Evolutionary conservation across 495 filamentous ascomycete species (phyloP).

Genomic region (Cetradonia linearis): DNA sequence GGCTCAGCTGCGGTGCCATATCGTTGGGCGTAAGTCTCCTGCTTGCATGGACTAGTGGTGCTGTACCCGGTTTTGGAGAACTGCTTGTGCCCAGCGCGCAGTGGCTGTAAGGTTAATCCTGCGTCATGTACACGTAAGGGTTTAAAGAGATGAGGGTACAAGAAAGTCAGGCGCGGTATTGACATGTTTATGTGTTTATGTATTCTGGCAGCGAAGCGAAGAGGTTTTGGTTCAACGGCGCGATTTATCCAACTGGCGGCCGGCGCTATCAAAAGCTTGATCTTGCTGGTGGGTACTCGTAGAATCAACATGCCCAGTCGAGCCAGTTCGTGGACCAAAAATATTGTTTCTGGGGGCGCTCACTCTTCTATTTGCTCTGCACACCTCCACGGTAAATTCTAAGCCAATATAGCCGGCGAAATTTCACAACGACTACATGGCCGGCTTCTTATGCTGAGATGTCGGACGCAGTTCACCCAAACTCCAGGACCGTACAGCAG

Average conservation of each 20-base stretch:
- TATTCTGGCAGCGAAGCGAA: not conserved
- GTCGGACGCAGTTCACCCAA: no score
- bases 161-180: conserved; percentile 55
- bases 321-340: no score
- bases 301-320: not conserved
- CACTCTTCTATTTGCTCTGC: no score
- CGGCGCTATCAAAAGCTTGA: not conserved
- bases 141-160: conserved; percentile 61
- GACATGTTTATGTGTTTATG: conserved; percentile 42
- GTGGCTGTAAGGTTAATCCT: conserved; percentile 26
- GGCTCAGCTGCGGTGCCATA: conserved; percentile 43
- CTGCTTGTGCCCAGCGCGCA: conserved; percentile 16
- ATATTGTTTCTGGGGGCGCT: no score
- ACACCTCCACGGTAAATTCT: no score
- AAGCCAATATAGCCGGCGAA: no score
- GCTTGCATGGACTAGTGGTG: conserved; percentile 32
- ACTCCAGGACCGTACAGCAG: no score
- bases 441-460: no score
- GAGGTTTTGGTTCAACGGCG: not conserved
- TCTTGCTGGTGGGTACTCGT: not conserved
- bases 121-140: conserved; percentile 34
- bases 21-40: conserved; percentile 40
- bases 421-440: no score
- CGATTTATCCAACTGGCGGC: not conserved
- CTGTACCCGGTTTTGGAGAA: conserved; percentile 31